phyloP scores from a whole-genome alignment of 345 rosid species.

The Salix koriyanagi region DNA sequence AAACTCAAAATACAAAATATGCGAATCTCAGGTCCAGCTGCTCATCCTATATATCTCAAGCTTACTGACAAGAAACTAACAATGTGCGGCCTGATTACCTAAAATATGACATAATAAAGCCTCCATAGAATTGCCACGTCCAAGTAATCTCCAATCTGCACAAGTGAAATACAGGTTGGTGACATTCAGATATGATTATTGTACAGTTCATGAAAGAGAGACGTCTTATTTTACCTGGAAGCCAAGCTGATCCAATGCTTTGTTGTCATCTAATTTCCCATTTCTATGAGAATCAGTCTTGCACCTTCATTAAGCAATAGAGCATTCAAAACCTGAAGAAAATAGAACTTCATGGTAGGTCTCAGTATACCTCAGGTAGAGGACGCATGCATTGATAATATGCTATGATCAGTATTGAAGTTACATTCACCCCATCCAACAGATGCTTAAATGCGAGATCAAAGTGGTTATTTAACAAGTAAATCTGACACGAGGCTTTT shows the following conservation, averaged over 20 bases:
- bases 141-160: slow-evolving; percentile 90
- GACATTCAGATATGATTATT: background rate
- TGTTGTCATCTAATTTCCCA: slow-evolving; percentile 69
- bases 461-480: background rate
- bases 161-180: slow-evolving; percentile 7
- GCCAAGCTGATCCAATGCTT: slow-evolving; percentile 66
- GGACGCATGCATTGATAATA: background rate
- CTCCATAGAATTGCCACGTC: slow-evolving; percentile 69
- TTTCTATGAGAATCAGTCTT: slow-evolving; percentile 63
- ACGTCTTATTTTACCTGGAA: slow-evolving; percentile 53
- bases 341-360: background rate
- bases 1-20: background rate
- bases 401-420: background rate
- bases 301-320: slow-evolving; percentile 49
- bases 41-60: background rate
- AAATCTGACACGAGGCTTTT: background rate
- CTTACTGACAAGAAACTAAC: background rate
- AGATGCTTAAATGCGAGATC: background rate
- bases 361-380: background rate
- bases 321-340: slow-evolving; percentile 3
- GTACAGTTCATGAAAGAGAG: background rate
- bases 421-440: background rate
- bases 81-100: background rate
- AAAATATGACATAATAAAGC: background rate
- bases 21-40: background rate